phyloP scores from a whole-genome alignment of 2,329 filamentous ascomycete genomes.

The Penicillium polonicum region DNA sequence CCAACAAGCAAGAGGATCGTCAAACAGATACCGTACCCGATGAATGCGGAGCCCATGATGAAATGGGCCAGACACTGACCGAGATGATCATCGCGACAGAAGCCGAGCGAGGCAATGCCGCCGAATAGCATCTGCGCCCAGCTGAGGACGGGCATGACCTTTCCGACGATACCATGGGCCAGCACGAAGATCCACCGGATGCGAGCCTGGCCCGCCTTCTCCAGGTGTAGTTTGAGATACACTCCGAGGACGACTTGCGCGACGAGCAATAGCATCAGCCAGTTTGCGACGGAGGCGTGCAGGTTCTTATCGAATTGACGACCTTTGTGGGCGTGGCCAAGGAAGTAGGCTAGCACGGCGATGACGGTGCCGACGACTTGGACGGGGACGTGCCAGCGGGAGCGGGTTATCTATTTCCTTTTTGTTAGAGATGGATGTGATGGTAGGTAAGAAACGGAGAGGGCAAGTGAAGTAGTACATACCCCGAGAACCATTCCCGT shows the following conservation, averaged over 20 bases:
- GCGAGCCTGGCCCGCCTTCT: conserved; percentile 75
- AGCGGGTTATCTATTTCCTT: conserved; percentile 70
- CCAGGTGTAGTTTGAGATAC: conserved; percentile 86
- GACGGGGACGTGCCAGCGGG: conserved; percentile 88
- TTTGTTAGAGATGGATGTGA: background rate
- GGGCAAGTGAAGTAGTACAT: conserved; percentile 36
- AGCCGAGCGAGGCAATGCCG: conserved; percentile 86
- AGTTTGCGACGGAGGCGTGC: conserved; percentile 76
- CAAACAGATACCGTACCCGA: conserved; percentile 85
- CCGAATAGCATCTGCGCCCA: conserved; percentile 98
- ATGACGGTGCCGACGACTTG: conserved; percentile 74
- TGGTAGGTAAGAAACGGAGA: background rate
- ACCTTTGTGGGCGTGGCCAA: conserved; percentile 87
- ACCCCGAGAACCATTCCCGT: conserved; percentile 93
- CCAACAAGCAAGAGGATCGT: conserved; percentile 84
- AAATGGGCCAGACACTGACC: conserved; percentile 95
- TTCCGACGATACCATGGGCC: conserved; percentile 78
- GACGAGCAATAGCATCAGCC: conserved; percentile 75
- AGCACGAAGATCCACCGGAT: conserved; percentile 71
- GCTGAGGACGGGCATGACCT: conserved; percentile 77
- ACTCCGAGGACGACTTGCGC: conserved; percentile 76
- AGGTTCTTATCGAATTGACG: conserved; percentile 80
- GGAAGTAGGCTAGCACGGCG: conserved; percentile 80
- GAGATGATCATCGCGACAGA: conserved; percentile 86
- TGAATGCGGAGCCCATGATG: conserved; percentile 97